Conservation (phyloP, 169 alveolate genomes). For the Plasmodium chabaudi region DNA sequence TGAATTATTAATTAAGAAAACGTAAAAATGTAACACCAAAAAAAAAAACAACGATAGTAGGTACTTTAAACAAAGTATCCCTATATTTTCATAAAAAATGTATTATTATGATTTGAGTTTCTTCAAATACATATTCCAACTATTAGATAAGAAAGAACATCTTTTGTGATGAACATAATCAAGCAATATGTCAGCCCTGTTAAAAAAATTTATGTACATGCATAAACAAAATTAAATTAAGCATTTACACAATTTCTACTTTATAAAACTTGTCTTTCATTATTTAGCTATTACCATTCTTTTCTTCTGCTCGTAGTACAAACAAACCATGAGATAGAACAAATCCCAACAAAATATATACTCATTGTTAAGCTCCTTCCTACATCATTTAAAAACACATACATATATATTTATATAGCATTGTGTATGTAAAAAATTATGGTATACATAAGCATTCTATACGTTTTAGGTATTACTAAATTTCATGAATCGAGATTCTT, state of each 20-base stretch:
- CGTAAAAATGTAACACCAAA: no score
- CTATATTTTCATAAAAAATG: no score
- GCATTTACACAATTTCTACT: background rate
- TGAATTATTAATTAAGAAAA: no score
- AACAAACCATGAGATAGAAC: slow-evolving; percentile 51
- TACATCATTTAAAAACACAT: slow-evolving; percentile 25
- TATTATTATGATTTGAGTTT: slow-evolving; percentile 28
- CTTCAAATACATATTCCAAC: slow-evolving; percentile 55
- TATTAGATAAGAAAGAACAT: slow-evolving; percentile 68
- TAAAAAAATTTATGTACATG: slow-evolving; percentile 1
- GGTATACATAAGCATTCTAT: slow-evolving; percentile 5
- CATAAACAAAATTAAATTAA: background rate
- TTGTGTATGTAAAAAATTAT: background rate
- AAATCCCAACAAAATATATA: slow-evolving; percentile 54
- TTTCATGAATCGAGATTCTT: slow-evolving; percentile 30
- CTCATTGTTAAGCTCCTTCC: slow-evolving; percentile 69
- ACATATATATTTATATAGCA: background rate
- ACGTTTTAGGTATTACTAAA: slow-evolving; percentile 25
- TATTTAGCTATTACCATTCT: slow-evolving; percentile 51
- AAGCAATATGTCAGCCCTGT: slow-evolving; percentile 76
- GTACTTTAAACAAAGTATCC: no score
- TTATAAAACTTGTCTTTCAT: background rate
- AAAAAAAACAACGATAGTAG: no score
- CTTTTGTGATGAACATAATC: slow-evolving; percentile 77
- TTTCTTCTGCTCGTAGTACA: slow-evolving; percentile 68